phyloP scores from a whole-genome alignment of 192 early-diverging fungal species.

The Lobosporangium transversale region DNA sequence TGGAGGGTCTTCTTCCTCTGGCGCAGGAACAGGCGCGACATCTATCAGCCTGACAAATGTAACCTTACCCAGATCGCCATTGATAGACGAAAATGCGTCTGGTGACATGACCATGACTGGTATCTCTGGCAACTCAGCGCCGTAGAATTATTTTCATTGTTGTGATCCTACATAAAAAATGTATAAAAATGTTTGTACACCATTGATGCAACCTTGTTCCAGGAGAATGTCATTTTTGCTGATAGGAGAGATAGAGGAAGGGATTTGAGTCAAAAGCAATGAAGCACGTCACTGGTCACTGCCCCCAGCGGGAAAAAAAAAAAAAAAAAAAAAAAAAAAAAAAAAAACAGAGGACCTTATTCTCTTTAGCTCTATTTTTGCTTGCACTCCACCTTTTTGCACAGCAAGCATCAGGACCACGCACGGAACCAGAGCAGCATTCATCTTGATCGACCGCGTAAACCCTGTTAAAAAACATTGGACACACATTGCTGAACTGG shows the following conservation, averaged over 20 bases:
- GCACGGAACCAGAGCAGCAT: too few relatives aligned
- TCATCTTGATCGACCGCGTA: too few relatives aligned
- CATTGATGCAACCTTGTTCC: too few relatives aligned
- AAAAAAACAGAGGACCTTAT: not conserved
- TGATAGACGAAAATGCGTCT: conserved; percentile 48
- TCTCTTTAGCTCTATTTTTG: not conserved
- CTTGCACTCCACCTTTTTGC: not conserved
- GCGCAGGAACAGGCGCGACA: not conserved
- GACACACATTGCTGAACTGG: not conserved
- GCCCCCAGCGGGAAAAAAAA: not conserved
- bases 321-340: not conserved
- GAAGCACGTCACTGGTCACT: not conserved
- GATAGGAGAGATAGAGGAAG: not conserved
- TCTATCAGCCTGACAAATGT: conserved; percentile 6
- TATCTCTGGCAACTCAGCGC: conserved; percentile 43
- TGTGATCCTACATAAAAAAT: not conserved
- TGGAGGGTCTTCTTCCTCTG: conserved; percentile 16
- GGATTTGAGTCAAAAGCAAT: not conserved
- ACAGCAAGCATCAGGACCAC: conserved; percentile 1
- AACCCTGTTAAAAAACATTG: not conserved
- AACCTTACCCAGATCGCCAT: conserved; percentile 12
- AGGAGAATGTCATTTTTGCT: too few relatives aligned
- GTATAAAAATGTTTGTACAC: not conserved
- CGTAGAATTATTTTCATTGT: conserved; percentile 3
- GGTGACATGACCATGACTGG: conserved; percentile 46